A percentile compares a stretch with the other conserved stretches of the same genome.
Conservation (phyloP, 2,329 filamentous ascomycete species). For the Pyrenochaeta sp. region DNA sequence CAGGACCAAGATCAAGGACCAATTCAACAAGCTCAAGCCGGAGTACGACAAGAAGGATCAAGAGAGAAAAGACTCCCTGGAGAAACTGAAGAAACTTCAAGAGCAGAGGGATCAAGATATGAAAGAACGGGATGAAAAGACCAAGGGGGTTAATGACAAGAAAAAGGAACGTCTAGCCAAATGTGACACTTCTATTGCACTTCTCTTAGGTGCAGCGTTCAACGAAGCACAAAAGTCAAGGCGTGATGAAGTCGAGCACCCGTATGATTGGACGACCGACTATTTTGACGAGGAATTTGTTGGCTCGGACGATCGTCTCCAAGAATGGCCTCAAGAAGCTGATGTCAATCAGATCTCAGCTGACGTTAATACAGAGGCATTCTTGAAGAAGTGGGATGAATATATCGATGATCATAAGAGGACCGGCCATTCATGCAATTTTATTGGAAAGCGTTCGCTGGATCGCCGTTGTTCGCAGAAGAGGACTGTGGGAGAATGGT, state of each 20-base stretch:
- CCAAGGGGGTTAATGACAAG: constrained; percentile 8
- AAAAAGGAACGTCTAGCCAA: constrained; percentile 8
- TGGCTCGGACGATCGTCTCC: constrained; percentile 8
- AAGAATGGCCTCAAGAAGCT: constrained; percentile 9
- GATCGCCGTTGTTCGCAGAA: constrained; percentile 3
- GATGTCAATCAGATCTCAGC: constrained; percentile 8
- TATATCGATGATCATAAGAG: constrained; percentile 2
- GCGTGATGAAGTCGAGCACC: constrained; percentile 6
- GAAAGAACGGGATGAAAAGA: constrained; percentile 7
- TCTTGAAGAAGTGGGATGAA: constrained; percentile 10
- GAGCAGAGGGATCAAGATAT: constrained; percentile 1
- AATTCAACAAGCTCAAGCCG: constrained; percentile 7
- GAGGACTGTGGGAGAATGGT: constrained; percentile 4
- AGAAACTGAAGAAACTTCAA: constrained; percentile 7
- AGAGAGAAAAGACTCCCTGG: constrained; percentile 4
- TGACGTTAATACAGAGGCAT: constrained; percentile 5
- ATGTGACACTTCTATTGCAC: constrained; percentile 3
- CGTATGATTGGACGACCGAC: constrained; percentile 11
- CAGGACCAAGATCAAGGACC: constrained; percentile 5
- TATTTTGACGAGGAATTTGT: constrained; percentile 12
- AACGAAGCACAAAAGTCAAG: not conserved
- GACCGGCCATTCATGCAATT: constrained; percentile 1
- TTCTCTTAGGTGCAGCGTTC: constrained; percentile 6
- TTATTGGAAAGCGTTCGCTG: constrained; percentile 5
- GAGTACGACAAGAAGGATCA: constrained; percentile 7